Percentiles rank a stretch among this genome's conserved stretches.
Conservation (phyloP, 768 basidiomycete species). For the Hypsizygus marmoreus region DNA sequence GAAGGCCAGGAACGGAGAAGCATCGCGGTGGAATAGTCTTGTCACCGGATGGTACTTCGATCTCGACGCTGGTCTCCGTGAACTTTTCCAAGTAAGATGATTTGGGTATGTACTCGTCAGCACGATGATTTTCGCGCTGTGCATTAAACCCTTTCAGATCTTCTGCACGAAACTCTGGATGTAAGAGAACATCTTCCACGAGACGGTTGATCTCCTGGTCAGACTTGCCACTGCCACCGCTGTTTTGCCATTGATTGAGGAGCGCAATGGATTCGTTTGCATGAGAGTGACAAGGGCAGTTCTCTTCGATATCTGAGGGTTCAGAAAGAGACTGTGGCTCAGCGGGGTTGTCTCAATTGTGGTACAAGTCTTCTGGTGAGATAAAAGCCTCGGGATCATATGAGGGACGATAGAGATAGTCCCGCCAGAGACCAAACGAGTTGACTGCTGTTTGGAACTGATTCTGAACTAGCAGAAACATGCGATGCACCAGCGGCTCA, state of each 20-base stretch:
- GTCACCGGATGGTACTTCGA: slow-evolving; percentile 23
- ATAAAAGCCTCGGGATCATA: slow-evolving; percentile 25
- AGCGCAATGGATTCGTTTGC: slow-evolving; percentile 18
- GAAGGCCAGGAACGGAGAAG: slow-evolving; percentile 25
- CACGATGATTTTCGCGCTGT: slow-evolving; percentile 7
- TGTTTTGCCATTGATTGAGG: slow-evolving; percentile 26
- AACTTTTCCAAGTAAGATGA: slow-evolving; percentile 10
- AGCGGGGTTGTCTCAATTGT: neutral
- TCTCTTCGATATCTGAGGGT: neutral
- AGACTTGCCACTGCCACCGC: slow-evolving; percentile 17
- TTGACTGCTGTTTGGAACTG: slow-evolving; percentile 19
- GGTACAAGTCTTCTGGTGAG: slow-evolving; percentile 11
- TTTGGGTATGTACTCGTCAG: slow-evolving; percentile 6
- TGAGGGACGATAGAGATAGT: slow-evolving; percentile 24
- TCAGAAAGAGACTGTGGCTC: neutral
- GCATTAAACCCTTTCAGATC: slow-evolving; percentile 15
- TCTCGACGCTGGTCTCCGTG: slow-evolving; percentile 7
- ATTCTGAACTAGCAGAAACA: slow-evolving; percentile 19
- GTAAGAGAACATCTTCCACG: slow-evolving; percentile 11
- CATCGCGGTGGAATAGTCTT: slow-evolving; percentile 10
- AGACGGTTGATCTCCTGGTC: slow-evolving; percentile 15
- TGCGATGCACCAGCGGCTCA: slow-evolving; percentile 12
- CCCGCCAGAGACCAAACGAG: slow-evolving; percentile 19
- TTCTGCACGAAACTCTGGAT: slow-evolving; percentile 7
- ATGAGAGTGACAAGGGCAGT: neutral